These are phyloP conservation scores for Malassezia japonica DNA, from an alignment of 1,284 basidiomycete species.

Conservation along the genomic window DNA sequence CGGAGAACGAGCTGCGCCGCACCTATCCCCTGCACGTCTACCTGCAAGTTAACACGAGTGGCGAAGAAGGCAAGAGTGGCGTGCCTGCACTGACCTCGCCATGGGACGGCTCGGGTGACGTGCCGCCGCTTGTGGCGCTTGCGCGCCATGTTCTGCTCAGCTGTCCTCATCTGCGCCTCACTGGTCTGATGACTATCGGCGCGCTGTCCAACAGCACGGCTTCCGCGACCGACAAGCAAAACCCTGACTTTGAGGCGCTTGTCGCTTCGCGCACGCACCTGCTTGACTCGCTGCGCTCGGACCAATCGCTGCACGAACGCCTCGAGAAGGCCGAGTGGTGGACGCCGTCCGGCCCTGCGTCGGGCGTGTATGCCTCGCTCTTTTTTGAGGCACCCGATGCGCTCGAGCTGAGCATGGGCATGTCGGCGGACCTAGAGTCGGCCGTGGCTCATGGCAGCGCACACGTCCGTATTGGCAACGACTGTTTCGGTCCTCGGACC, in stretches of 20 bases:
- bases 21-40: slow-evolving; percentile 62
- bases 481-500: slow-evolving; percentile 64
- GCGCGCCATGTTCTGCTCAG: slow-evolving; percentile 62
- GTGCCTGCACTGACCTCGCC: slow-evolving; percentile 55
- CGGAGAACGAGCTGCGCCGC: slow-evolving; percentile 45
- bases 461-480: slow-evolving; percentile 81
- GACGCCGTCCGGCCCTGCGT: slow-evolving; percentile 8
- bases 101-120: slow-evolving; percentile 27
- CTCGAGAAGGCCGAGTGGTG: slow-evolving; percentile 1
- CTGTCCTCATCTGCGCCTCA: slow-evolving; percentile 66
- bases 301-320: neutral
- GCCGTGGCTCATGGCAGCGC: slow-evolving; percentile 75
- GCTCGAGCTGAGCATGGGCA: slow-evolving; percentile 87
- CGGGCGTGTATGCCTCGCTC: slow-evolving; percentile 21
- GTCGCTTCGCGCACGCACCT: slow-evolving; percentile 59
- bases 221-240: slow-evolving; percentile 50
- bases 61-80: slow-evolving; percentile 80
- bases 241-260: slow-evolving; percentile 72
- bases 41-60: slow-evolving; percentile 88
- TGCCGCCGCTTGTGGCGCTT: slow-evolving; percentile 54
- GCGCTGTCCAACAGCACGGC: slow-evolving; percentile 51
- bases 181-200: slow-evolving; percentile 95
- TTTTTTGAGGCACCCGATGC: slow-evolving; percentile 50
- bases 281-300: slow-evolving; percentile 47
- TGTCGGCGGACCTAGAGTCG: slow-evolving; percentile 87